Base-by-base conservation (phyloP, 495 filamentous ascomycete genomes). In the Aspergillus homomorphus region DNA sequence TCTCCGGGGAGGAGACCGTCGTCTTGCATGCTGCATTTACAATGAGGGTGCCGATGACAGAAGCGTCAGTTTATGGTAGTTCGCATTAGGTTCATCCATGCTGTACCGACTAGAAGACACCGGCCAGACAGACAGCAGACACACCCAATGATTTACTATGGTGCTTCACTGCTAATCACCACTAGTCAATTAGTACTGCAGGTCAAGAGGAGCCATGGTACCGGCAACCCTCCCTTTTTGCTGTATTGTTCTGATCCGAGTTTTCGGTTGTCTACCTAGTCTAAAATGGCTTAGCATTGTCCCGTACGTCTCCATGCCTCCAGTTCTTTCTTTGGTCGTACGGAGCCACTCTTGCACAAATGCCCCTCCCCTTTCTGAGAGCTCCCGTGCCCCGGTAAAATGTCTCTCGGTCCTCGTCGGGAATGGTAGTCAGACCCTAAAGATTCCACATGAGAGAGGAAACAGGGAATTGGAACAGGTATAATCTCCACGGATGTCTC, bases 121-220 rank as follows among this genome's bases (percentile, higher is more conserved):
- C 30, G 23, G 30, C 16, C 33, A 38, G 33, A 38, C 33, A 38
- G 6, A 28, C 12, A 14, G 33, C 10, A 57, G 23, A 50, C 46
- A 50, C 49, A 46, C 38, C 45, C 53, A 45, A 57, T 49, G 61
- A 63, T 63, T 56, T 46, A 59, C 61, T 14, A 38, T 12, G 10
- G 33, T 59, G 56, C 59, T 56, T 59, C 55, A 53, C 57, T 57
- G 53, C 57, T 63, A 63, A 63, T 63, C 61, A 63, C 53, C 56
- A 57, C 61, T 63, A 63, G 56, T 55, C 42, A 19, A 38, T 53
- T 48, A 59, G 53, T 42, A 45, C 57, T 53, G 45, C 50, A 53
- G 53, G 54, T 52, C 30, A 43, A 50, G 7, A 30, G 53, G 45
- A 58, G 55, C 56, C 56, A 51, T 57, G 56, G 61, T 45, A 56